phyloP scores from a whole-genome alignment of 306 rosid species.

The Glycine tomentella region DNA sequence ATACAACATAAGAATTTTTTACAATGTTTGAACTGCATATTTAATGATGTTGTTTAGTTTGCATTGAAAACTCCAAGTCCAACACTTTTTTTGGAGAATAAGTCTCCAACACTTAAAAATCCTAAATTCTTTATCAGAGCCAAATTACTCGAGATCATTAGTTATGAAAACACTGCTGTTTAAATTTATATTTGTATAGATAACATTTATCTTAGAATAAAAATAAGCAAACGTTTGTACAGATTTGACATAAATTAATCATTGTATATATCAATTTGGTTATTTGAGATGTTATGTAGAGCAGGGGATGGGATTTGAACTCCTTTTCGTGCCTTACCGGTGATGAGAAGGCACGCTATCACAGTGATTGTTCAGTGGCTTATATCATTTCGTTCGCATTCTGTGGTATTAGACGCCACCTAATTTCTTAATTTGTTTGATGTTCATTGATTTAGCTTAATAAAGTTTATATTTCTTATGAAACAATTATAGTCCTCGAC shows the following conservation, averaged over 20 bases:
- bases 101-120: neutral
- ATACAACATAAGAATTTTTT: too few relatives aligned
- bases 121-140: neutral
- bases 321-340: neutral
- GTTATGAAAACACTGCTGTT: neutral
- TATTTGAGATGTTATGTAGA: neutral
- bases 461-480: neutral
- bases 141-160: constrained; percentile 1
- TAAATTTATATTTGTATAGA: neutral
- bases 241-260: neutral
- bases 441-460: neutral
- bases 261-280: too few relatives aligned
- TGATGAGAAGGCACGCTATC: neutral
- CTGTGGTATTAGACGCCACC: neutral
- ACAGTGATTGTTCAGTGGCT: neutral
- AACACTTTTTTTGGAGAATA: neutral
- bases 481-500: neutral
- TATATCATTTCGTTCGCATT: neutral
- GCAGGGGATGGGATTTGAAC: neutral
- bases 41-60: neutral
- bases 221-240: neutral
- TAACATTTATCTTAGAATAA: neutral
- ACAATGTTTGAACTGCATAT: too few relatives aligned
- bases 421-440: neutral
- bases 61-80: neutral